Conservation (phyloP, 352 stramenopile species). For the Globisporangium echinulatum region DNA sequence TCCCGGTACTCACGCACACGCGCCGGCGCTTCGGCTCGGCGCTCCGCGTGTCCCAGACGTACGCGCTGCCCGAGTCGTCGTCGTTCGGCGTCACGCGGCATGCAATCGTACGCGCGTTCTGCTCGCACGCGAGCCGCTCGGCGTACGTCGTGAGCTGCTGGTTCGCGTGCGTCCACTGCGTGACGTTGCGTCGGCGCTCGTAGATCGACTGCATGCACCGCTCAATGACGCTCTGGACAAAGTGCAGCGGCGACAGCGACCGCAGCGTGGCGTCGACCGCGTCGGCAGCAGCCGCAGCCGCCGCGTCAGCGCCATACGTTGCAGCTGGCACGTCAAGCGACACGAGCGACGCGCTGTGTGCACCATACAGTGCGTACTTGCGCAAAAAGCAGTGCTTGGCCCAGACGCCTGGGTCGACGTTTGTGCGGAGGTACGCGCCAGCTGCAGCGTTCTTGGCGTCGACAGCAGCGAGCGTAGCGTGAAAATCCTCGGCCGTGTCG, state of each 20-base stretch:
- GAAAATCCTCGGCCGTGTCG: slow-evolving; percentile 30
- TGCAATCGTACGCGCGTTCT: slow-evolving; percentile 18
- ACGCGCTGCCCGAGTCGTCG: slow-evolving; percentile 31
- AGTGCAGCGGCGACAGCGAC: slow-evolving; percentile 20
- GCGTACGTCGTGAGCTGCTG: slow-evolving; percentile 31
- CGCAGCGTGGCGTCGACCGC: not conserved
- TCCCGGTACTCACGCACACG: slow-evolving; percentile 29
- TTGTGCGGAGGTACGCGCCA: slow-evolving; percentile 16
- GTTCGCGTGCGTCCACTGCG: slow-evolving; percentile 15
- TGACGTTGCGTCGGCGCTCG: slow-evolving; percentile 21
- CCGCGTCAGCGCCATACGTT: not conserved
- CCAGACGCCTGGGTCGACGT: slow-evolving; percentile 24
- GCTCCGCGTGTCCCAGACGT: slow-evolving; percentile 36
- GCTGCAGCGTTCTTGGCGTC: slow-evolving; percentile 15
- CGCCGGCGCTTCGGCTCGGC: slow-evolving; percentile 30
- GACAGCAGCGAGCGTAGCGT: slow-evolving; percentile 18
- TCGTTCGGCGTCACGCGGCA: slow-evolving; percentile 40
- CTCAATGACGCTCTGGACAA: slow-evolving; percentile 39
- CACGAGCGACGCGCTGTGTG: slow-evolving; percentile 26
- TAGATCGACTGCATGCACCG: slow-evolving; percentile 33
- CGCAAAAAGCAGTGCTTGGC: slow-evolving; percentile 35
- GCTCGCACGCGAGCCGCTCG: slow-evolving; percentile 24
- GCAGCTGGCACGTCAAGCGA: too few species aligned
- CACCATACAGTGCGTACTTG: slow-evolving; percentile 32
- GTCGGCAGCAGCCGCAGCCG: slow-evolving; percentile 10